phyloP scores from a whole-genome alignment of 2,329 filamentous ascomycete species.

The Neopestalotiopsis clavispora region DNA sequence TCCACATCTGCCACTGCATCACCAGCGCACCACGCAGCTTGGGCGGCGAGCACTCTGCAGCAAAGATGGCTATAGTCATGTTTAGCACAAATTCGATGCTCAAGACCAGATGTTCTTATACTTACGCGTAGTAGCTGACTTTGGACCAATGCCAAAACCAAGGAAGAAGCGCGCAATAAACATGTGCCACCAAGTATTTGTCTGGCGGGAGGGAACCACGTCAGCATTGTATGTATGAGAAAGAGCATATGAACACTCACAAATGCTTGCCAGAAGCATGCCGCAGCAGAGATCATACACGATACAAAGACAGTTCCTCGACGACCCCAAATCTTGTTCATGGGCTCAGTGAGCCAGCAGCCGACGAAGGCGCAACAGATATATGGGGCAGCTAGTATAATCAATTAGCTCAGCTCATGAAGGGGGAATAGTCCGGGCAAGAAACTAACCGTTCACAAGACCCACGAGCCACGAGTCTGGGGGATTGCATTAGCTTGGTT shows the following conservation, averaged over 20 bases:
- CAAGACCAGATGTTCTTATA: background rate
- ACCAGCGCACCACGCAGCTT: conserved; percentile 70
- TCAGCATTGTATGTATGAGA: background rate
- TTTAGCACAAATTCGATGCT: background rate
- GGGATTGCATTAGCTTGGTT: conserved; percentile 16
- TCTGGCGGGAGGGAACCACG: background rate
- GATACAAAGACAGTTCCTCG: conserved; percentile 74
- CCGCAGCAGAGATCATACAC: conserved; percentile 63
- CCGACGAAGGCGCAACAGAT: conserved; percentile 71
- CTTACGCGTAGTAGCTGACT: conserved; percentile 66
- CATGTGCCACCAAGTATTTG: conserved; percentile 62
- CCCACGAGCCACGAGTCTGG: conserved; percentile 62
- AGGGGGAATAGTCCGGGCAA: background rate
- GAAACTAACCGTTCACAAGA: conserved; percentile 55
- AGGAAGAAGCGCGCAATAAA: conserved; percentile 73
- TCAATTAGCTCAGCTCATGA: conserved; percentile 9
- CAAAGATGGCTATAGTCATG: conserved; percentile 70
- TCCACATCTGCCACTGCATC: conserved; percentile 58
- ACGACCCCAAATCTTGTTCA: conserved; percentile 73
- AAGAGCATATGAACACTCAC: conserved; percentile 26
- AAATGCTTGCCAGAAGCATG: conserved; percentile 42
- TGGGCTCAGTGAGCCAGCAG: conserved; percentile 75
- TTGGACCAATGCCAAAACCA: conserved; percentile 73
- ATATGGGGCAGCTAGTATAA: conserved; percentile 52
- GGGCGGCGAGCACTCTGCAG: conserved; percentile 70